Evolutionary conservation across 306 rosid genomes (phyloP).

Genomic region (Sicyos baderoa): DNA sequence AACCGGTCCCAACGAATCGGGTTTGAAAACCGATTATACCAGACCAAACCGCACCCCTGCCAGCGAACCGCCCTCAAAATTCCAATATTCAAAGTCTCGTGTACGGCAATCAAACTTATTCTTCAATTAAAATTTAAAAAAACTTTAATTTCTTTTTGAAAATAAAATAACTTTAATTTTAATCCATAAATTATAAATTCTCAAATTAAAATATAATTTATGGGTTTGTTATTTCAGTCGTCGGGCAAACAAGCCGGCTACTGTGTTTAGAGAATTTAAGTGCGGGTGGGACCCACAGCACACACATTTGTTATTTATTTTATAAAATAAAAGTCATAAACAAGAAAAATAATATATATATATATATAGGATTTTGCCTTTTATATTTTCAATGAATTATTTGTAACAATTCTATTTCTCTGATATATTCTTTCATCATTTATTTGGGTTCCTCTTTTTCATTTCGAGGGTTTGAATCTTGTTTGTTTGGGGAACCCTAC

Average conservation of each 20-base stretch:
- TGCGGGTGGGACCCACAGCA: slow-evolving; percentile 8
- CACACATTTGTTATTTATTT: slow-evolving; percentile 3
- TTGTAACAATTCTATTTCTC: too few relatives aligned
- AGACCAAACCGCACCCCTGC: background rate
- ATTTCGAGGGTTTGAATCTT: background rate
- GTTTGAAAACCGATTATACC: background rate
- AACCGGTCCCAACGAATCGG: background rate
- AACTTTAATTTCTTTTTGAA: too few relatives aligned
- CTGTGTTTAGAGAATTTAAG: slow-evolving; percentile 16
- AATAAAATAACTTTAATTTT: background rate
- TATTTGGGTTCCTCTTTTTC: too few relatives aligned
- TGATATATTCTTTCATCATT: too few relatives aligned
- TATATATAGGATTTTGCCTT: background rate
- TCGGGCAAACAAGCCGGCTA: slow-evolving; percentile 19
- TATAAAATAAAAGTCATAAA: slow-evolving; percentile 5
- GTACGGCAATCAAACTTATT: slow-evolving; percentile 2
- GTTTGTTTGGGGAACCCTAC: background rate
- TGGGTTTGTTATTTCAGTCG: slow-evolving; percentile 12
- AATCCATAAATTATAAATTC: background rate
- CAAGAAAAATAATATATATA: background rate
- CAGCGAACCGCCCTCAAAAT: background rate
- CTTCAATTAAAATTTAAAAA: background rate
- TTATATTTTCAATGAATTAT: slow-evolving; percentile 10
- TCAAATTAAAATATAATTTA: background rate
- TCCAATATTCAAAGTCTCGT: background rate